phyloP scores from a whole-genome alignment of 371 early-diverging fungal genomes.

The Mortierella sp. region DNA sequence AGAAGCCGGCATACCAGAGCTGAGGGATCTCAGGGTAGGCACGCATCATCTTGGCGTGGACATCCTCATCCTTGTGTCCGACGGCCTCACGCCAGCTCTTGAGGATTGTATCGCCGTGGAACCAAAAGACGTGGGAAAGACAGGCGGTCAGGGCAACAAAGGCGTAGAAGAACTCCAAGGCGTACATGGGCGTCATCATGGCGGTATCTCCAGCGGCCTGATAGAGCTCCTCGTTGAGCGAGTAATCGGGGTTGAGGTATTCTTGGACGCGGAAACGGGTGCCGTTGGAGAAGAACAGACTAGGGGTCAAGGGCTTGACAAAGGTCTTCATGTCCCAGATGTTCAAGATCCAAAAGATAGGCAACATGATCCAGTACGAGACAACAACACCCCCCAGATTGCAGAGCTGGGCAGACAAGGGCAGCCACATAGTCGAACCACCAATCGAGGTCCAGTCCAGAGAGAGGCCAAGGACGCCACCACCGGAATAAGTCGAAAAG shows the following conservation, averaged over 20 bases:
- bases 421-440: constrained; percentile 25
- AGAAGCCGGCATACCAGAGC: constrained; percentile 79
- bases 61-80: constrained; percentile 65
- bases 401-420: constrained; percentile 28
- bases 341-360: constrained; percentile 73
- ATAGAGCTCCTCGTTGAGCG: constrained; percentile 66
- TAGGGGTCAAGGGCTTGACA: constrained; percentile 64
- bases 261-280: constrained; percentile 63
- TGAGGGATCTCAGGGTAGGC: constrained; percentile 73
- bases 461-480: constrained; percentile 76
- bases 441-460: constrained; percentile 83
- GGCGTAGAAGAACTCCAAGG: constrained; percentile 74
- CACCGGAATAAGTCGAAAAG: constrained; percentile 59
- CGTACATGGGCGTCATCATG: constrained; percentile 80
- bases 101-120: constrained; percentile 61
- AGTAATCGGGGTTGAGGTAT: constrained; percentile 62
- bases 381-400: constrained; percentile 64
- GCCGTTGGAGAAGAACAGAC: constrained; percentile 63
- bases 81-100: constrained; percentile 19
- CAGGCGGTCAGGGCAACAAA: constrained; percentile 74
- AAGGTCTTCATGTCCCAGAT: constrained; percentile 68
- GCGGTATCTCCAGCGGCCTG: constrained; percentile 70
- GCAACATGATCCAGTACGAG: constrained; percentile 76
- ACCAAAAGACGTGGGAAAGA: constrained; percentile 71
- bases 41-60: constrained; percentile 79